These are phyloP conservation scores for Vigna angularis DNA, from an alignment of 306 rosid genomes.

Conservation along the genomic window DNA sequence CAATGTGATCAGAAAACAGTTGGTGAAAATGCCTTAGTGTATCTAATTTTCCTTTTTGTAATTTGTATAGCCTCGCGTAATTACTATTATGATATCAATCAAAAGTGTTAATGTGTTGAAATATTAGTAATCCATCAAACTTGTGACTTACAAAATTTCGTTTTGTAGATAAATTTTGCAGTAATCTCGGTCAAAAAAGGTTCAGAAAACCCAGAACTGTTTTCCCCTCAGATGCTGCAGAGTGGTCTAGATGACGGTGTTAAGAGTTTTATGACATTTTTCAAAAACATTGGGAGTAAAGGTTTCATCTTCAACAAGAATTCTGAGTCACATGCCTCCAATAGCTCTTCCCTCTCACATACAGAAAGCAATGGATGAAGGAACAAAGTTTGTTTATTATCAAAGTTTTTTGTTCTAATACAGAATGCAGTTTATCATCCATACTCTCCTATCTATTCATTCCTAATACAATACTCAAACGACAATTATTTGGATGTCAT, in stretches of 20 bases:
- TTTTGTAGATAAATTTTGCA: constrained; percentile 45
- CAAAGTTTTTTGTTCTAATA: not conserved
- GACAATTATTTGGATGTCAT: not conserved
- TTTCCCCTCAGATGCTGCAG: constrained; percentile 49
- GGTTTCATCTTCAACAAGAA: constrained; percentile 42
- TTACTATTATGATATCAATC: constrained; percentile 16
- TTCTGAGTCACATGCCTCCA: constrained; percentile 25
- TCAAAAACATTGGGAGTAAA: constrained; percentile 29
- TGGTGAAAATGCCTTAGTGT: not conserved
- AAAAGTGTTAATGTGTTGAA: not conserved
- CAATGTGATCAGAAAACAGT: constrained; percentile 10
- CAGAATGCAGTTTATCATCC: too few species aligned
- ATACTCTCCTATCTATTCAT: too few species aligned
- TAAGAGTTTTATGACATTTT: constrained; percentile 25
- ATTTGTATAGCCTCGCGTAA: too few species aligned
- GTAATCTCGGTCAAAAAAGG: constrained; percentile 40
- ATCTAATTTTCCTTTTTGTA: not conserved
- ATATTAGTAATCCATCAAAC: not conserved
- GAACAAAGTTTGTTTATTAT: not conserved
- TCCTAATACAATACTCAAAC: too few species aligned
- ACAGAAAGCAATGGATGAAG: constrained; percentile 39
- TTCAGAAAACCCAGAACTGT: constrained; percentile 46
- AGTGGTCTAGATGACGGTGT: constrained; percentile 36
- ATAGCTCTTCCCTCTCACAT: not conserved
- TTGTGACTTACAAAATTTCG: constrained; percentile 7